Conservation (phyloP, 345 rosid species). For the Eucalyptus brandiana region DNA sequence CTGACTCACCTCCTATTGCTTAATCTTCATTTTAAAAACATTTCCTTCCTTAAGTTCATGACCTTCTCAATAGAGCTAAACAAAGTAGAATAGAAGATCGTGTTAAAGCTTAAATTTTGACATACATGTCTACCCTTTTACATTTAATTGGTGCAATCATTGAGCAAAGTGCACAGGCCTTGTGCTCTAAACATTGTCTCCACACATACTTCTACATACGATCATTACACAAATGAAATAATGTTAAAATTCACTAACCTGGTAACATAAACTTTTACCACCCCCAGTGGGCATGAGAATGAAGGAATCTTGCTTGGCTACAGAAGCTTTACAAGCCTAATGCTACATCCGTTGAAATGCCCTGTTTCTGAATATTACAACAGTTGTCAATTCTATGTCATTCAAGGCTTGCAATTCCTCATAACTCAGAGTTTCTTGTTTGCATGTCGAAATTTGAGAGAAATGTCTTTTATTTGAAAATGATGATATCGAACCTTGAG, state of each 20-base stretch:
- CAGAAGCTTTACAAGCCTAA: slow-evolving; percentile 67
- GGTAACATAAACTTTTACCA: slow-evolving; percentile 93
- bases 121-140: neutral
- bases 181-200: neutral
- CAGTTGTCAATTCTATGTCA: slow-evolving; percentile 70
- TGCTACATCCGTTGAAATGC: slow-evolving; percentile 66
- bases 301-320: slow-evolving; percentile 70
- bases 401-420: slow-evolving; percentile 67
- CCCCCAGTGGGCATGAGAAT: slow-evolving; percentile 83
- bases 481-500: slow-evolving; percentile 21
- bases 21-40: neutral
- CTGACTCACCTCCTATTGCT: too few relatives aligned
- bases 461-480: slow-evolving; percentile 13
- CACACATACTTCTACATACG: neutral
- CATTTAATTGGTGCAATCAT: neutral
- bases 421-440: slow-evolving; percentile 34
- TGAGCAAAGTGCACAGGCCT: neutral
- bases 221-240: too few relatives aligned
- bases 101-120: neutral
- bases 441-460: slow-evolving; percentile 3
- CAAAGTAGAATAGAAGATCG: neutral
- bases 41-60: neutral
- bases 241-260: slow-evolving; percentile 31
- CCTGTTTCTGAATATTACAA: slow-evolving; percentile 68
- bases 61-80: neutral